Conservation (phyloP, 1,139 yeast species). For the Geotrichum macrosporum region DNA sequence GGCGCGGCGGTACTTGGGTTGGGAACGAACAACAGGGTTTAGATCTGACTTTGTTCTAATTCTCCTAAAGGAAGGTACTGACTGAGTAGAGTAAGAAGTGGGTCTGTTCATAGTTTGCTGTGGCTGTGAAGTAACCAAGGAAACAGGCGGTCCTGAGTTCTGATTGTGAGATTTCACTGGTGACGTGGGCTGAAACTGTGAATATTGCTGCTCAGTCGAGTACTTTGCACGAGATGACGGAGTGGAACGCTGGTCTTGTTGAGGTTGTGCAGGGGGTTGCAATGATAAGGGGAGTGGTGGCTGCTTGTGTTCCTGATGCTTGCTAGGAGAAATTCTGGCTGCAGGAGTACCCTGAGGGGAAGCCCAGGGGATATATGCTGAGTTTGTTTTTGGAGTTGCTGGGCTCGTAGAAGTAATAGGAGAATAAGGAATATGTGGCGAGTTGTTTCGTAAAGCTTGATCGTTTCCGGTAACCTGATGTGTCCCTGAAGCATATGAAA, state of each 20-base stretch:
- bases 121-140: slow-evolving; percentile 9
- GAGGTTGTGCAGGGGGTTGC: slow-evolving; percentile 37
- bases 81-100: background rate
- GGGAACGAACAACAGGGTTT: slow-evolving; percentile 56
- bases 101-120: too few relatives aligned
- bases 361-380: slow-evolving; percentile 10
- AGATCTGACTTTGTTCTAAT: slow-evolving; percentile 51
- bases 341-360: slow-evolving; percentile 13
- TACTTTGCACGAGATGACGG: slow-evolving; percentile 34
- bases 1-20: slow-evolving; percentile 77
- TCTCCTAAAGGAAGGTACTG: slow-evolving; percentile 42
- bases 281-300: slow-evolving; percentile 10
- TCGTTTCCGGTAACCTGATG: background rate
- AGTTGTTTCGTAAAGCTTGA: background rate
- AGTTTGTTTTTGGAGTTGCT: background rate
- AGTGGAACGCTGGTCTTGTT: slow-evolving; percentile 43
- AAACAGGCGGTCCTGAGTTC: slow-evolving; percentile 17
- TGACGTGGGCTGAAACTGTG: slow-evolving; percentile 12
- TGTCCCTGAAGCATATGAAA: background rate
- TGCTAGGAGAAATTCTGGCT: slow-evolving; percentile 1
- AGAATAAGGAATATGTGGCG: slow-evolving; percentile 10
- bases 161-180: slow-evolving; percentile 17
- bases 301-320: background rate
- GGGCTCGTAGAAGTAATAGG: slow-evolving; percentile 12
- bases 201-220: slow-evolving; percentile 22